A percentile compares a stretch with the other conserved stretches of the same genome.
These are phyloP conservation scores for Emergomyces pasteurianus DNA, from an alignment of 2,329 filamentous ascomycete species.

Conservation along the genomic window DNA sequence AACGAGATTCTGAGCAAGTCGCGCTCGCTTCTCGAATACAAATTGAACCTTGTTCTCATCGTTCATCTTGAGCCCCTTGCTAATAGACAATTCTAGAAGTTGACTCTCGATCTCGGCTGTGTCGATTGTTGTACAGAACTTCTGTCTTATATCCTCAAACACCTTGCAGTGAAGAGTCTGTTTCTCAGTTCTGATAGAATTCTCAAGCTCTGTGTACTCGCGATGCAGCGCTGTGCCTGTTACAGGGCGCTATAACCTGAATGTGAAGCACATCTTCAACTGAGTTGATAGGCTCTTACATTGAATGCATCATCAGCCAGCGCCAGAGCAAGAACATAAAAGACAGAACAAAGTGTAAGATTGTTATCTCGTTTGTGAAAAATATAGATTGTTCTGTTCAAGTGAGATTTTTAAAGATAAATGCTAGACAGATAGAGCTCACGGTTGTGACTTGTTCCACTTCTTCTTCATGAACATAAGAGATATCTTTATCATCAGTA, in stretches of 20 bases:
- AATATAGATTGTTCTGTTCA: slow-evolving; percentile 1
- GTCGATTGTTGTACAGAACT: too few species aligned
- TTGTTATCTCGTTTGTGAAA: background rate
- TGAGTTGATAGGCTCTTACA: background rate
- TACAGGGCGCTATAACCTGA: background rate
- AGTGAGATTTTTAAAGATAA: background rate
- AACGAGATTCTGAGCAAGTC: too few species aligned
- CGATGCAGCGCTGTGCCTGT: background rate
- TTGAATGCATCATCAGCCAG: slow-evolving; percentile 3
- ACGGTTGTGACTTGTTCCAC: background rate
- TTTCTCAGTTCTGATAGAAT: too few species aligned
- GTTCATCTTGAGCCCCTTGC: too few species aligned
- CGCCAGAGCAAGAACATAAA: slow-evolving; percentile 1
- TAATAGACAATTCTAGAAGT: too few species aligned
- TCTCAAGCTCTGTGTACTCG: too few species aligned
- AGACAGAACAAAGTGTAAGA: background rate
- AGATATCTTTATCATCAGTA: slow-evolving; percentile 2
- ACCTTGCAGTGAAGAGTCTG: too few species aligned
- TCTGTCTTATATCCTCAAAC: too few species aligned
- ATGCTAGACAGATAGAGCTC: background rate
- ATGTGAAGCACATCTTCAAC: slow-evolving; percentile 1
- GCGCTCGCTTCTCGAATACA: too few species aligned
- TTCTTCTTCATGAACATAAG: slow-evolving; percentile 3
- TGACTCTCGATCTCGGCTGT: too few species aligned
- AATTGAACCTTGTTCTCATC: too few species aligned